phyloP scores from a whole-genome alignment of 441 rosid genomes.

The Gossypium schwendimanii region DNA sequence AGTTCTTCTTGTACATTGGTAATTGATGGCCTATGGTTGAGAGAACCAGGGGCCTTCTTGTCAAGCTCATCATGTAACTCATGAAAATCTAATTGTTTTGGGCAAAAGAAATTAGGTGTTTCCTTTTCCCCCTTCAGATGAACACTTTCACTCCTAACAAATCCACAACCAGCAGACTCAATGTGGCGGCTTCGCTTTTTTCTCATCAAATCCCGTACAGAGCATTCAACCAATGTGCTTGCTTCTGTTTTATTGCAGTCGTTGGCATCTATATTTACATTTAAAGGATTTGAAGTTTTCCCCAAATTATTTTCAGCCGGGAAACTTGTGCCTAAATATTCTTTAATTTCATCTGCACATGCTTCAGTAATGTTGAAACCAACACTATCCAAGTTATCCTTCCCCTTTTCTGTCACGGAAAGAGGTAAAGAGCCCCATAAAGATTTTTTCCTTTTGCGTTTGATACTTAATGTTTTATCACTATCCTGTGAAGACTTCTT shows the following conservation, averaged over 20 bases:
- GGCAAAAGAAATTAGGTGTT: constrained; percentile 12
- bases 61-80: constrained; percentile 18
- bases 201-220: constrained; percentile 88
- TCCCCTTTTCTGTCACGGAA: constrained; percentile 27
- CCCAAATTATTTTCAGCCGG: constrained; percentile 27
- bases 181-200: constrained; percentile 50
- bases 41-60: constrained; percentile 9
- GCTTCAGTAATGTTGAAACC: constrained; percentile 25
- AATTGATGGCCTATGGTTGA: constrained; percentile 9
- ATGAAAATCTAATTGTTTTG: constrained; percentile 30
- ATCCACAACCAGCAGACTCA: constrained; percentile 35
- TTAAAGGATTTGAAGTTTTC: constrained; percentile 24
- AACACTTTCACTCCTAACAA: constrained; percentile 31
- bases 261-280: constrained; percentile 25
- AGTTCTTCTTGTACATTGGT: background rate
- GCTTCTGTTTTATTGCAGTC: constrained; percentile 26
- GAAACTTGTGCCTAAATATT: constrained; percentile 15
- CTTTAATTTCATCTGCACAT: constrained; percentile 27
- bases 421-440: constrained; percentile 76
- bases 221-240: constrained; percentile 40
- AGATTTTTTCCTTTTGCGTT: constrained; percentile 33
- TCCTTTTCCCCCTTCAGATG: constrained; percentile 23
- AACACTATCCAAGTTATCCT: constrained; percentile 26
- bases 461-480: constrained; percentile 24
- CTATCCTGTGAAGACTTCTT: constrained; percentile 26